Conservation (phyloP, 805 yeast species). For the Hemisphaericaspora nanyangensis region DNA sequence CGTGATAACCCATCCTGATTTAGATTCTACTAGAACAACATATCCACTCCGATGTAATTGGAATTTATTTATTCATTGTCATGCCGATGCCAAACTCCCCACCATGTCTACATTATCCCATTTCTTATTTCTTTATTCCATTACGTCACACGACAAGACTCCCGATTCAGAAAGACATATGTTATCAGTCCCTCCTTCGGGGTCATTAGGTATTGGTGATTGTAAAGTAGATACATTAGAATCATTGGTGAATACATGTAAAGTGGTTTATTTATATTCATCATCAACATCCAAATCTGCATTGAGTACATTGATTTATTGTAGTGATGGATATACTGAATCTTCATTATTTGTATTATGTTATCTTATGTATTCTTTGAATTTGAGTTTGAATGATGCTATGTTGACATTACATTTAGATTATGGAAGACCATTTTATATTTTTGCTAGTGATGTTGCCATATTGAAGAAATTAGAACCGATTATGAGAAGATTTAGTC, state of each 20-base stretch:
- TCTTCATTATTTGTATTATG: slow-evolving; percentile 72
- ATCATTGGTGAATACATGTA: slow-evolving; percentile 66
- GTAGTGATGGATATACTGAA: slow-evolving; percentile 92
- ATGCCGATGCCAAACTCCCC: slow-evolving; percentile 57
- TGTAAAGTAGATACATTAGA: slow-evolving; percentile 57
- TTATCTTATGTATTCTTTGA: slow-evolving; percentile 66
- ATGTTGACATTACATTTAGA: slow-evolving; percentile 57
- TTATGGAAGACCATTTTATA: slow-evolving; percentile 76
- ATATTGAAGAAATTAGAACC: slow-evolving; percentile 63
- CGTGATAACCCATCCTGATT: background rate
- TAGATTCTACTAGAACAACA: background rate
- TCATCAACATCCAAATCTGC: slow-evolving; percentile 25
- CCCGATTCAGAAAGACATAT: slow-evolving; percentile 16
- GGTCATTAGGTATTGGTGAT: slow-evolving; percentile 75
- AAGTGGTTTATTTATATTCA: slow-evolving; percentile 48
- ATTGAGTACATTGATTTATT: slow-evolving; percentile 56
- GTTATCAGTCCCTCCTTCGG: slow-evolving; percentile 79
- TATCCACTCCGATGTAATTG: slow-evolving; percentile 49
- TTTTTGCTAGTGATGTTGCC: slow-evolving; percentile 72
- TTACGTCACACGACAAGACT: slow-evolving; percentile 20
- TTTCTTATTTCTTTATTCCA: slow-evolving; percentile 29
- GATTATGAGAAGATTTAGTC: slow-evolving; percentile 58
- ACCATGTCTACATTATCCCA: slow-evolving; percentile 32
- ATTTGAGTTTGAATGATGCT: slow-evolving; percentile 60
- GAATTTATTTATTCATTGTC: slow-evolving; percentile 55